Conservation (phyloP, 768 basidiomycete species). For the Pleurotus ostreatus region DNA sequence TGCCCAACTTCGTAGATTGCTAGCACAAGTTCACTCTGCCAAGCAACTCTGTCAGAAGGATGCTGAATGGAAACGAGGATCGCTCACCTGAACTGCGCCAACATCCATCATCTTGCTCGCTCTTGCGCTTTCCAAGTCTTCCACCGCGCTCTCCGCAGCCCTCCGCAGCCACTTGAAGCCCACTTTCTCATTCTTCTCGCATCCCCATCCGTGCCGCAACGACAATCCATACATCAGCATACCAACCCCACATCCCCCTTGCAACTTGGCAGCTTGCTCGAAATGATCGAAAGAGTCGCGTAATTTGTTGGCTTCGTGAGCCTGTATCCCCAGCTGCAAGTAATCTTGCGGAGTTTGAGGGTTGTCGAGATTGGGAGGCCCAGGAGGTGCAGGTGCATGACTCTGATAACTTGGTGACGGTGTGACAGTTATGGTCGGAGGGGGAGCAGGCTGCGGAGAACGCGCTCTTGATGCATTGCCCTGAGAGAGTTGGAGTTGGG, state of each 20-base stretch:
- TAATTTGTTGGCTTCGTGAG: slow-evolving; percentile 72
- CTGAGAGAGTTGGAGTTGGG: slow-evolving; percentile 1
- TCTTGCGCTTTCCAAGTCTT: slow-evolving; percentile 65
- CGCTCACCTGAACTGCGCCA: slow-evolving; percentile 47
- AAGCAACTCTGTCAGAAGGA: not conserved
- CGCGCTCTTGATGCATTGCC: too few relatives aligned
- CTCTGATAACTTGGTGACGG: slow-evolving; percentile 13
- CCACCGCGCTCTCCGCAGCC: slow-evolving; percentile 79
- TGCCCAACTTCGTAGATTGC: slow-evolving; percentile 92
- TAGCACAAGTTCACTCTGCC: slow-evolving; percentile 74
- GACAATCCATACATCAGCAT: slow-evolving; percentile 93
- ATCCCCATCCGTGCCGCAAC: slow-evolving; percentile 87
- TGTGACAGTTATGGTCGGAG: slow-evolving; percentile 11
- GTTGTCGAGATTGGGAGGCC: slow-evolving; percentile 6
- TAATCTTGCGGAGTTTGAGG: slow-evolving; percentile 55
- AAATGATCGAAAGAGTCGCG: slow-evolving; percentile 68
- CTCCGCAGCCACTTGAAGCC: slow-evolving; percentile 82
- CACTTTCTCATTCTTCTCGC: slow-evolving; percentile 68
- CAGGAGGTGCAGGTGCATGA: slow-evolving; percentile 4
- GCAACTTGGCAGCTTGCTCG: slow-evolving; percentile 67
- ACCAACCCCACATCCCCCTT: slow-evolving; percentile 81
- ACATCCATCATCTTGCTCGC: slow-evolving; percentile 42
- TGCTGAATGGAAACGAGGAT: too few relatives aligned
- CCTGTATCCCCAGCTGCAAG: slow-evolving; percentile 71
- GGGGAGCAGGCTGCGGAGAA: slow-evolving; percentile 5